These are phyloP conservation scores for Nannochloropsis granulata DNA, from an alignment of 108 stramenopile genomes.

Conservation along the genomic window DNA sequence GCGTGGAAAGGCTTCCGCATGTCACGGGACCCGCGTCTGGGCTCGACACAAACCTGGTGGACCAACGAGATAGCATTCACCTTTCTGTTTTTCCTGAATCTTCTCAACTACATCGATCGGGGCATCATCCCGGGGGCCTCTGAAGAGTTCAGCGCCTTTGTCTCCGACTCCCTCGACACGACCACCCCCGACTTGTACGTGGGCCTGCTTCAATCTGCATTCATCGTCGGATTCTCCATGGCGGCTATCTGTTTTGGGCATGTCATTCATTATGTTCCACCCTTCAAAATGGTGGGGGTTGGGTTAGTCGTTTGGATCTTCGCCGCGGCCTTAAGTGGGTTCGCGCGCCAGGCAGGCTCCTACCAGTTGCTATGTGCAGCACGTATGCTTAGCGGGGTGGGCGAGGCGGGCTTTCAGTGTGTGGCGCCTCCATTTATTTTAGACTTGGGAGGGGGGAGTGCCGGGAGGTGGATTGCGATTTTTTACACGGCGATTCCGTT, in stretches of 20 bases:
- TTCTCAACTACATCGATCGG: conserved; percentile 28
- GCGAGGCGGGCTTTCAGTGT: conserved; percentile 34
- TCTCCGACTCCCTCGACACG: conserved; percentile 11
- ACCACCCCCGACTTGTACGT: conserved; percentile 28
- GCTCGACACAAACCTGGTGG: not conserved
- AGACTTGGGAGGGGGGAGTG: conserved; percentile 14
- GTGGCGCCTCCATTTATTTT: conserved; percentile 41
- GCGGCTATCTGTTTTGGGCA: conserved; percentile 28
- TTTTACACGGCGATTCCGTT: conserved; percentile 42
- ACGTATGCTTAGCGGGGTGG: conserved; percentile 36
- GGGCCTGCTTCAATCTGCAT: conserved; percentile 36
- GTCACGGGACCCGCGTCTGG: not conserved
- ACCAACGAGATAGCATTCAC: not conserved
- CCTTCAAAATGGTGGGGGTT: conserved; percentile 28
- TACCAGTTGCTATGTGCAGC: conserved; percentile 24
- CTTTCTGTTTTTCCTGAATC: conserved; percentile 10
- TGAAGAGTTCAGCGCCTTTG: conserved; percentile 31
- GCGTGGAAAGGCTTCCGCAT: not conserved
- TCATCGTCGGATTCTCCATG: conserved; percentile 36
- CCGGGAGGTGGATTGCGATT: conserved; percentile 34
- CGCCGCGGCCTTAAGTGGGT: conserved; percentile 17
- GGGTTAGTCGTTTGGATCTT: conserved; percentile 29
- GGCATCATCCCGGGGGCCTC: conserved; percentile 39
- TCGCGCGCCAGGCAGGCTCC: conserved; percentile 11
- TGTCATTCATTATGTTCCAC: conserved; percentile 18